Percentiles rank a stretch among this genome's conserved stretches.
Conservation (phyloP, 129 eudicot species). For the Artemisia annua region DNA sequence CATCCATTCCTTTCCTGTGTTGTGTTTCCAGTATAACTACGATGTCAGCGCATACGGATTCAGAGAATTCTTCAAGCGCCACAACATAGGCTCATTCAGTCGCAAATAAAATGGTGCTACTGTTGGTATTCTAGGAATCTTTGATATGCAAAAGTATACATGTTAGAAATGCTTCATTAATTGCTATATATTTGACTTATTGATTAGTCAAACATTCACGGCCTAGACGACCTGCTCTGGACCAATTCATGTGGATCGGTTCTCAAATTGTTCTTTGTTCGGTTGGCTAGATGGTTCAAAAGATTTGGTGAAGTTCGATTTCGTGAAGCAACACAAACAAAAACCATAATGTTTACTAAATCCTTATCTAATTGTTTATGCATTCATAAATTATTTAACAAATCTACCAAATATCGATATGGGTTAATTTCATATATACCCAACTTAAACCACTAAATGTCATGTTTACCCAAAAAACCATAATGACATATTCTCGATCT, state of each 20-base stretch:
- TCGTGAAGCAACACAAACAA: too few relatives aligned
- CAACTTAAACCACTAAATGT: too few relatives aligned
- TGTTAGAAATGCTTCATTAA: slow-evolving; percentile 1
- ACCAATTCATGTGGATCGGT: too few relatives aligned
- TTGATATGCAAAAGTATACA: background rate
- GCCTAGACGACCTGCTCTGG: too few relatives aligned
- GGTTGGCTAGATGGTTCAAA: background rate
- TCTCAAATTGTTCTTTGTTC: background rate
- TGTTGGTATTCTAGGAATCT: slow-evolving; percentile 3
- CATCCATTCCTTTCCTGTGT: background rate
- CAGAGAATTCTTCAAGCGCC: slow-evolving; percentile 84
- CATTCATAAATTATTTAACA: too few relatives aligned
- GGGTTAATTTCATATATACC: background rate
- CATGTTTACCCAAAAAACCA: too few relatives aligned
- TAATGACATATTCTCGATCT: too few relatives aligned
- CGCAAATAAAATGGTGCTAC: slow-evolving; percentile 31
- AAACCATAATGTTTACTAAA: too few relatives aligned
- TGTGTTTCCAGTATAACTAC: slow-evolving; percentile 61
- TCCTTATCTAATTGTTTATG: too few relatives aligned
- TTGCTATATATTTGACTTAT: slow-evolving; percentile 2
- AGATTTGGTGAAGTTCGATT: background rate
- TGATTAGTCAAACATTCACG: background rate
- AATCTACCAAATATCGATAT: too few relatives aligned
- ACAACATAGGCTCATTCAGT: slow-evolving; percentile 47
- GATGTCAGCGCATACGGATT: slow-evolving; percentile 85